A percentile compares a stretch with the other conserved stretches of the same genome.
These are phyloP conservation scores for Cenococcum geophilum DNA, from an alignment of 495 filamentous ascomycete genomes.

Conservation along the genomic window DNA sequence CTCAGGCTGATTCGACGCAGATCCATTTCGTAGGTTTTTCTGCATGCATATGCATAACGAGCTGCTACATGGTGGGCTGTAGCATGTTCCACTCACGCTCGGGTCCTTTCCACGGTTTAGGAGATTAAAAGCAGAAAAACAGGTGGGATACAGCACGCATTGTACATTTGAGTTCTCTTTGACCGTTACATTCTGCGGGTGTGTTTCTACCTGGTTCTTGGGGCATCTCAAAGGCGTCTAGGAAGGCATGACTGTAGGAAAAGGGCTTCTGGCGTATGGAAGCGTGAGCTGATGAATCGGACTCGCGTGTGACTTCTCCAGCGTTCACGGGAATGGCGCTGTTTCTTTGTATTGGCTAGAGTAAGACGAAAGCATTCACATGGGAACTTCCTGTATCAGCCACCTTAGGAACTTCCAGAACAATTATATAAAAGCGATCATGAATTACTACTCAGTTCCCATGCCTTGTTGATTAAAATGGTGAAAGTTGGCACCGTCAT, in stretches of 20 bases:
- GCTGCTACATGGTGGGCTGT: too few relatives aligned
- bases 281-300: not conserved
- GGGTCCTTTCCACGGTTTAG: not conserved
- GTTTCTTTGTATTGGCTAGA: conserved; percentile 3
- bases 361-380: not conserved
- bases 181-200: conserved; percentile 6
- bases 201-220: conserved; percentile 1
- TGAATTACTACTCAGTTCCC: too few relatives aligned
- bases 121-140: not conserved
- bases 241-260: not conserved
- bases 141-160: conserved; percentile 11
- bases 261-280: not conserved
- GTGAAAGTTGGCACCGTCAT: too few relatives aligned
- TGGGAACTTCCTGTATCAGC: not conserved
- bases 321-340: conserved; percentile 1
- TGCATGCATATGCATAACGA: too few relatives aligned
- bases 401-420: not conserved
- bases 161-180: conserved; percentile 29
- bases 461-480: too few relatives aligned
- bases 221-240: conserved; percentile 11
- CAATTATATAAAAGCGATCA: too few relatives aligned
- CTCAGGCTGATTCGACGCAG: too few relatives aligned
- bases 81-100: too few relatives aligned
- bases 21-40: too few relatives aligned
- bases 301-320: not conserved